Conservation (phyloP, 139 green algal genomes). For the Edaphochlamys debaryana region DNA sequence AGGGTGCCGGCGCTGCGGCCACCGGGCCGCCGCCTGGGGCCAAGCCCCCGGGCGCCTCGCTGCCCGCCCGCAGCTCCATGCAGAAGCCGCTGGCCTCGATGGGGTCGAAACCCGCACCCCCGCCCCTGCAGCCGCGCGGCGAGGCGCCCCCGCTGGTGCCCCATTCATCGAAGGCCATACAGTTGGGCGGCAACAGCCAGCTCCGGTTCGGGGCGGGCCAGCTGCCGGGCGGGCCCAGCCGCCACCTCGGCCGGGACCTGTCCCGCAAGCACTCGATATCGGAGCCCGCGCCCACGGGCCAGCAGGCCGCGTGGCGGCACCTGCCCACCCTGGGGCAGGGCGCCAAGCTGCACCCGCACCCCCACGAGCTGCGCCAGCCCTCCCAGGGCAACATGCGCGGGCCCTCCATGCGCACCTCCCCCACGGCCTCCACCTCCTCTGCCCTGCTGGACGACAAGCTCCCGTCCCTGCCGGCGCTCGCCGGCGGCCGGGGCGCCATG, state of each 20-base stretch:
- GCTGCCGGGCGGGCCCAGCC: no score
- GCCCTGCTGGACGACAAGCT: not conserved
- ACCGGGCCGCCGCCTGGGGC: no score
- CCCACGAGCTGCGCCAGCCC: constrained; percentile 22
- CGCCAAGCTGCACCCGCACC: constrained; percentile 2
- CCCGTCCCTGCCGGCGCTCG: not conserved
- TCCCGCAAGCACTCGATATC: constrained; percentile 1
- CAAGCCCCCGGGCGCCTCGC: no score
- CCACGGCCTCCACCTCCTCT: not conserved
- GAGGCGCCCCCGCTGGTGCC: no score
- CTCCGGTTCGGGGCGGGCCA: no score
- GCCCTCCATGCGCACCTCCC: no score
- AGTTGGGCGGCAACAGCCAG: not conserved
- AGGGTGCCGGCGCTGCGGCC: no score
- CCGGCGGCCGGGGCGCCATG: not conserved
- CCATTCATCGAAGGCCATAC: not conserved
- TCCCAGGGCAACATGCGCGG: not conserved
- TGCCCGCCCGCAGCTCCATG: no score
- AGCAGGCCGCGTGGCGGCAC: constrained; percentile 34
- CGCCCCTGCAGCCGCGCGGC: no score
- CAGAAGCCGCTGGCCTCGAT: no score
- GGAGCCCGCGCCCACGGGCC: constrained; percentile 20
- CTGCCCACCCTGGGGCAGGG: constrained; percentile 32
- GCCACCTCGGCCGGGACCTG: not conserved
- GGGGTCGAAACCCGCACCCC: no score